Evolutionary conservation across 2,329 filamentous ascomycete species (phyloP), one percentile per base, ranked within the genome.

Genomic region (Cladosporium sp.): DNA sequence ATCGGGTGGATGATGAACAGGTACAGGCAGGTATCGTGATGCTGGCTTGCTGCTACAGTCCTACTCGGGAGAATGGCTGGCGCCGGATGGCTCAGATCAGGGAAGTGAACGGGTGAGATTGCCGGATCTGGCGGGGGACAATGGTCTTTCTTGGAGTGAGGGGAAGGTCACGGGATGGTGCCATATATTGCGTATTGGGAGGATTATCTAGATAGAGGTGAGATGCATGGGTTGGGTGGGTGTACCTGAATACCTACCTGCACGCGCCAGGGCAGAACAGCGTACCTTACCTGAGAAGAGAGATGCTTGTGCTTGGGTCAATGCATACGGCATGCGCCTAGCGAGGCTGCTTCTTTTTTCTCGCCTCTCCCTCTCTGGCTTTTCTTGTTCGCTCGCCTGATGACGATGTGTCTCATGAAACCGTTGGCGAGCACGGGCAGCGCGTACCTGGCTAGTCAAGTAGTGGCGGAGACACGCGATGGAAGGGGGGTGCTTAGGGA

Each of bases 391-490:
- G 29, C 41, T 35, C 29, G 29, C 42, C 35, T 45, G 42, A 45
- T 45, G 42, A 45, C 42, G 42, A 45, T 27, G 9, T 45, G 42
- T 45, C 42, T 45, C 42, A 45, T 45, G 42, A 35, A 35, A 45
- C 42, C 42, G 42, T 45, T 45, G 42, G 19, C 3, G 42, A 18
- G 42, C 42, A 45, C 42, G 30, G 42, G 42, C 42, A 36, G 30
- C 42, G 42, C 25, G 42, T 45, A 30, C 42, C 42, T 45, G 42
- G 35, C 42, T 45, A 45, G 42, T n/a, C 42, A 35, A 13, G 11
- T 33, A 33, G 32, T 9, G 22, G 22, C 22, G 32, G 32, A 13
- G 32, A 33, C 5, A 12, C 6, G 12, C 32, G 32, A 40, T 18
- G 13, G 30, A 27, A 30, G 16, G 42, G n/a, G 22, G 22, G 22